Base-by-base conservation (phyloP, 1,284 basidiomycete genomes). In the Boletellus deceptivus region DNA sequence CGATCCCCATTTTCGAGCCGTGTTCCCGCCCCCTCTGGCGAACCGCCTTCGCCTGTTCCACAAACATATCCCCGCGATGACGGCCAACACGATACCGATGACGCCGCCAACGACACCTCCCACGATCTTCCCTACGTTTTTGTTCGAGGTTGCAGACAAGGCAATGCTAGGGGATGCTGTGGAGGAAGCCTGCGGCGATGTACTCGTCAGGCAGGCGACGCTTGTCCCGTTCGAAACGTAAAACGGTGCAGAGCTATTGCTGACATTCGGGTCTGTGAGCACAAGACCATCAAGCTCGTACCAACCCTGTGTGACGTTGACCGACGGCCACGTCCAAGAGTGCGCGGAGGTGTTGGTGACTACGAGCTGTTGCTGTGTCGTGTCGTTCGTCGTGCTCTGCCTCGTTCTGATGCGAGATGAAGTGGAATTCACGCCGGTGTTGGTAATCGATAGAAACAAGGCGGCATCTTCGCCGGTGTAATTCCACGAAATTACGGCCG, bases 291-390 rank as follows among this genome's bases (percentile, higher is more conserved):
- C 31, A 71, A 55, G 27, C 52, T 51, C 37, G 52, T 81, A 81
- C 69, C 67, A 74, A 11, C 79, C 79, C 50, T 70, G 59, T 0
- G 73, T 58, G 34, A 79, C 60, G 49, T 69, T 65, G 47, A 79
- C 74, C 6, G 51, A 39, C 5, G 60, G 16, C 74, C 75, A 72
- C 2, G 54, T 62, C 56, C 62, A 72, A 18, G 47, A 44, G 0
- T 16, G 18, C 1, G 25, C 41, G 31, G 53, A 49, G 14, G 60
- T 50, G 47, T 45, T 38, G 49, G 49, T 66, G 53, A 66, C 39
- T 41, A 38, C 61, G 46, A 73, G 29, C 36, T 46, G 38, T 20
- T 43, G 25, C 14, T 45, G 33, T 50, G 60, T 39, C 50, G 54
- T 35, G 24, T 18, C 7, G 5, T 39, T 43, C 16, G 29, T 31